A percentile compares a stretch with the other conserved stretches of the same genome.
These are phyloP conservation scores for Cladosporium sp. DNA, from an alignment of 2,329 filamentous ascomycete species.

Conservation along the genomic window DNA sequence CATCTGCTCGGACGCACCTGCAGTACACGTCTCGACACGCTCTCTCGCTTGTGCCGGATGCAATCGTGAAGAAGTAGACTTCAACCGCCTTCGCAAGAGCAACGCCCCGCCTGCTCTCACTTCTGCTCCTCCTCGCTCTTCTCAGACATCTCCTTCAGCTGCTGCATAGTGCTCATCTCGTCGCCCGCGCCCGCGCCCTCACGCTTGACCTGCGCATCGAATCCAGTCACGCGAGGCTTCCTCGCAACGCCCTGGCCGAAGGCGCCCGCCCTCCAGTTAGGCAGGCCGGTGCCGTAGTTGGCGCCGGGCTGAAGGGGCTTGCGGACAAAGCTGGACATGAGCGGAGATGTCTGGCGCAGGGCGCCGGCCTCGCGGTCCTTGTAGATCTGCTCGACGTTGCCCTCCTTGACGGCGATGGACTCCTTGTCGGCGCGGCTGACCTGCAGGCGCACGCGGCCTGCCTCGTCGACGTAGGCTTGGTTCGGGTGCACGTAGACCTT, in stretches of 20 bases:
- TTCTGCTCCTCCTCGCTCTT: not conserved
- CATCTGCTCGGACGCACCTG: no score
- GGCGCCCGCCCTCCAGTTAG: constrained; percentile 16
- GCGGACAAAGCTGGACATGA: constrained; percentile 2
- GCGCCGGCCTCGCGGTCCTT: constrained; percentile 12
- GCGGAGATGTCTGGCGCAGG: not conserved
- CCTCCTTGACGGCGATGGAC: constrained; percentile 27
- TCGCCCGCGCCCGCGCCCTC: not conserved
- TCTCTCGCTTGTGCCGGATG: not conserved
- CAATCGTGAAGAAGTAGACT: no score
- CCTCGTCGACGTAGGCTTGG: constrained; percentile 40
- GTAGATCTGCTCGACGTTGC: constrained; percentile 22
- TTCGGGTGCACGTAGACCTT: constrained; percentile 48
- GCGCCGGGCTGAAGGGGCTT: constrained; percentile 13
- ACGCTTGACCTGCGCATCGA: constrained; percentile 20
- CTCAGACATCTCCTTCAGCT: not conserved
- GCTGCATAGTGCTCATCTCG: not conserved
- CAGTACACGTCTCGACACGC: not conserved
- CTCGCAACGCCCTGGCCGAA: not conserved
- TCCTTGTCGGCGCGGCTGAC: constrained; percentile 26
- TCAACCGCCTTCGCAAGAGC: no score
- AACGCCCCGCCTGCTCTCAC: no score
- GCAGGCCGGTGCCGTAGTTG: constrained; percentile 23
- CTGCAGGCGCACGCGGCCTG: constrained; percentile 38
- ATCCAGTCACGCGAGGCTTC: constrained; percentile 15